Base-by-base conservation (phyloP, 1,284 basidiomycete genomes). In the Tilletiopsis washingtonensis region DNA sequence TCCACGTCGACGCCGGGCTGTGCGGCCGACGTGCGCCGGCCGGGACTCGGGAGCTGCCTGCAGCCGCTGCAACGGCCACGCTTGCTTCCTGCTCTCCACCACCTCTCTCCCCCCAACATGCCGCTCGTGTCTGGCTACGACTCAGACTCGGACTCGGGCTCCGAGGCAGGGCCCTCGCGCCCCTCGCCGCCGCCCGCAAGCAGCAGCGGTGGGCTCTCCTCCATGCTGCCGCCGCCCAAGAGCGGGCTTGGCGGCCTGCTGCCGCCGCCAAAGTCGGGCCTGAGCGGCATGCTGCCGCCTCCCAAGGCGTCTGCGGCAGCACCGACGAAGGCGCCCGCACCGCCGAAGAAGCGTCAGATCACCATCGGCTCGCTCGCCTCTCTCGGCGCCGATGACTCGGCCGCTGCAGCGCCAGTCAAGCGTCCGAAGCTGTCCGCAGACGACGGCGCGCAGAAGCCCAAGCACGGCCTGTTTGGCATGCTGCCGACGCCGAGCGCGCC, bases 391-490 rank as follows among this genome's bases (percentile, higher is more conserved):
- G 47, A 14, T 3, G 47, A 40, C 15, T 15, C 24, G 12, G 21
- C n/a, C 5, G 14, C 20, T 26, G 34, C 20, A 6, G 5, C 27
- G 26, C 15, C 15, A n/a, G n/a, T 4, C 4, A 46, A 46, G 20
- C 27, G 27, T 15, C 43, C 4, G 25, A 26, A 14, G 32, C 26
- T 24, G 12, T n/a, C n/a, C n/a, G n/a, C n/a, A n/a, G 20, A 42
- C n/a, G 17, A 34, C 15, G 43, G 11, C 23, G 7, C 15, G 15
- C 5, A 5, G 43, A 11, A 9, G 37, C 5, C 11, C 15, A 45
- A 34, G 3, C 49, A 50, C 27, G 17, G 19, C 19, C 58, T 71
- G 1, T 57, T 71, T 9, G 57, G 61, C 17, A 62, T 70, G 64
- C 59, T 71, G 5, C 69, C 69, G 26, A 60, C 68, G 2, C 68